Evolutionary conservation across 2,329 filamentous ascomycete species (phyloP), one percentile per base, ranked within the genome.

Genomic region (Cladorrhinum sp.): DNA sequence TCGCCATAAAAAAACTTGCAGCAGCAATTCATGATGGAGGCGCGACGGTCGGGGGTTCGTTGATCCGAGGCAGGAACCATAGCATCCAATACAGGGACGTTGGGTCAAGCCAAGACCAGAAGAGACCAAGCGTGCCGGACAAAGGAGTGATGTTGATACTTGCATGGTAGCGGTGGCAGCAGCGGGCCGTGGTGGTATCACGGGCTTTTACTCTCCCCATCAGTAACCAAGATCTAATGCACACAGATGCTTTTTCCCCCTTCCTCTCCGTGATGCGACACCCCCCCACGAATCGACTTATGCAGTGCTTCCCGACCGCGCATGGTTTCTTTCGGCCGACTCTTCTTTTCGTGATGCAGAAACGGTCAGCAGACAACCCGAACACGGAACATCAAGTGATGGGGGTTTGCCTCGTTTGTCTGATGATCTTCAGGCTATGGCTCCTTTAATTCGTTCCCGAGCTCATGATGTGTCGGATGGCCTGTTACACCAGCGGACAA

Each of bases 81-180:
- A 73, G 72, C 71, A 73, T 73, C 65, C 66, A 73, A 69, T 68
- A 70, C 66, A 71, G 68, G 68, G 68, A 68, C 64, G 71, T 70
- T 71, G 70, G n/a, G 58, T 60, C 57, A 65, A 62, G 50, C 49
- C 59, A 51, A 51, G 62, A 28, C 21, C 60, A 24, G 57, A 55
- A 55, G 12, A 24, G 55, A n/a, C 42, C 33, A 7, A 46, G 18
- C n/a, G 42, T 46, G 42, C 16, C n/a, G 18, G 42, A 42, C 39
- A 56, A 33, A 57, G 26, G 21, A 48, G 39, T 49, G 54, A 46
- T 21, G 54, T 55, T 21, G 30, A 42, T 42, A 55, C 30, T 39
- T 24, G 24, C 53, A 55, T 55, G 53, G 10, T 55, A 42, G 33
- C 53, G 53, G 53, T 14, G 49, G 49, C 23, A 51, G 18, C 18